Evolutionary conservation across 2,329 filamentous ascomycete genomes (phyloP).

Genomic region (Alternaria sp.): DNA sequence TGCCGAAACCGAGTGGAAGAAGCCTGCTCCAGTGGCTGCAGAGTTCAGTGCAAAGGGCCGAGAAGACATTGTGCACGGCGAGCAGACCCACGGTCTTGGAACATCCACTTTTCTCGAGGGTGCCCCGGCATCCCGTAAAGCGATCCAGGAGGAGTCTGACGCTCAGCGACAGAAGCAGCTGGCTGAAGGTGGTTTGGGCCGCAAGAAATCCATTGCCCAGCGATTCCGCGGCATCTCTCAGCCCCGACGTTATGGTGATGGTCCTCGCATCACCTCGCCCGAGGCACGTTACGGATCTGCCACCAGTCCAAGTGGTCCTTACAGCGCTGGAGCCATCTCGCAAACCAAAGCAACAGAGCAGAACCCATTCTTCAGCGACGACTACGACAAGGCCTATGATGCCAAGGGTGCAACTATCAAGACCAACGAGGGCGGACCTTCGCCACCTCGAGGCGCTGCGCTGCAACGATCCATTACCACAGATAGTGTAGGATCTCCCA

Average conservation of each 20-base stretch:
- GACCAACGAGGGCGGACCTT: conserved; percentile 54
- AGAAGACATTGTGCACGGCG: conserved; percentile 79
- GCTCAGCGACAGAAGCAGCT: conserved; percentile 54
- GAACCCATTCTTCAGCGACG: conserved; percentile 81
- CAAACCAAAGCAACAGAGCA: conserved; percentile 54
- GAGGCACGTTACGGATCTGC: conserved; percentile 61
- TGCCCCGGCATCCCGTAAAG: conserved; percentile 82
- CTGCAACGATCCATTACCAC: conserved; percentile 46
- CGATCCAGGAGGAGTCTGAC: conserved; percentile 78
- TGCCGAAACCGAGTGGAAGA: conserved; percentile 49
- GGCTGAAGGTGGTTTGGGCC: conserved; percentile 66
- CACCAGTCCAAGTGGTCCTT: conserved; percentile 42
- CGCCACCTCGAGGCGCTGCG: conserved; percentile 41
- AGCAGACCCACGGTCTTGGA: conserved; percentile 83
- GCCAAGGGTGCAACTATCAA: conserved; percentile 69
- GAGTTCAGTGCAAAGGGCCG: conserved; percentile 53
- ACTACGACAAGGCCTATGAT: conserved; percentile 75
- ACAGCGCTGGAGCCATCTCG: conserved; percentile 52
- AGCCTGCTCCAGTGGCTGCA: conserved; percentile 36
- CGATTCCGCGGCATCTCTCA: conserved; percentile 86
- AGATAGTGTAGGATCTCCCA: conserved; percentile 40
- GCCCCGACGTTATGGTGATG: conserved; percentile 65
- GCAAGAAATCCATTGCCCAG: conserved; percentile 95
- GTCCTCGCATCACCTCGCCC: conserved; percentile 55
- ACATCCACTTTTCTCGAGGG: conserved; percentile 97